Percentiles rank a stretch among this genome's conserved stretches.
These are phyloP conservation scores for Mycocalia duriaeana DNA, from an alignment of 1,284 basidiomycete genomes.

Conservation along the genomic window DNA sequence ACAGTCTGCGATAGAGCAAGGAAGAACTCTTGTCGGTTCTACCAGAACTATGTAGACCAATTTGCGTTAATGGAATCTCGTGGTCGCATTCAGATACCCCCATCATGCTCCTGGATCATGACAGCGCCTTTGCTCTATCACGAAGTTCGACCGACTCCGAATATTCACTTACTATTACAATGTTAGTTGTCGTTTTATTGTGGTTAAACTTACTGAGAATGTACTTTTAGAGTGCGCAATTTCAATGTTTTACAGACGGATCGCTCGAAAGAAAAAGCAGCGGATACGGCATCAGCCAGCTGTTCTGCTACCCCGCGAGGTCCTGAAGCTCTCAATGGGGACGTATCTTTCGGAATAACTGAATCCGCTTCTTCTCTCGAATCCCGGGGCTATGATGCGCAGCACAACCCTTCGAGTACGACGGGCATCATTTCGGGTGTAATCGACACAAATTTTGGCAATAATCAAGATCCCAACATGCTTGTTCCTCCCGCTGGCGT, in stretches of 20 bases:
- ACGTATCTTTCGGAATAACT: too few relatives aligned
- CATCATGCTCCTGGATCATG: constrained; percentile 25
- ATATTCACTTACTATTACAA: background rate
- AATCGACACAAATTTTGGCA: background rate
- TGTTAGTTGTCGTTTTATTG: background rate
- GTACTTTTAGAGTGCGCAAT: constrained; percentile 12
- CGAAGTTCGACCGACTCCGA: constrained; percentile 5
- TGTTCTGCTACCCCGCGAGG: background rate
- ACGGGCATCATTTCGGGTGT: background rate
- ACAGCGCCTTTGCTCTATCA: constrained; percentile 10
- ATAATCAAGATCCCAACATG: too few relatives aligned
- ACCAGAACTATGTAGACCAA: constrained; percentile 25
- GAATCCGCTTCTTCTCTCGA: background rate
- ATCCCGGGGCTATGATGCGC: background rate
- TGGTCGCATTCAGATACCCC: constrained; percentile 28
- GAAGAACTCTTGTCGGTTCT: constrained; percentile 26
- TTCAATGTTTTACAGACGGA: too few relatives aligned
- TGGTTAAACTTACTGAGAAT: background rate
- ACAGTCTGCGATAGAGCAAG: constrained; percentile 18
- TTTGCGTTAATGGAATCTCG: constrained; percentile 26
- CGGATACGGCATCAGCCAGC: background rate
- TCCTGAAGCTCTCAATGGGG: background rate
- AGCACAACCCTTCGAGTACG: background rate
- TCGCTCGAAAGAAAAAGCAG: background rate
- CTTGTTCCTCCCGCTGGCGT: too few relatives aligned